Base-by-base conservation (phyloP, 495 filamentous ascomycete species). In the Penicillium crystallinum region DNA sequence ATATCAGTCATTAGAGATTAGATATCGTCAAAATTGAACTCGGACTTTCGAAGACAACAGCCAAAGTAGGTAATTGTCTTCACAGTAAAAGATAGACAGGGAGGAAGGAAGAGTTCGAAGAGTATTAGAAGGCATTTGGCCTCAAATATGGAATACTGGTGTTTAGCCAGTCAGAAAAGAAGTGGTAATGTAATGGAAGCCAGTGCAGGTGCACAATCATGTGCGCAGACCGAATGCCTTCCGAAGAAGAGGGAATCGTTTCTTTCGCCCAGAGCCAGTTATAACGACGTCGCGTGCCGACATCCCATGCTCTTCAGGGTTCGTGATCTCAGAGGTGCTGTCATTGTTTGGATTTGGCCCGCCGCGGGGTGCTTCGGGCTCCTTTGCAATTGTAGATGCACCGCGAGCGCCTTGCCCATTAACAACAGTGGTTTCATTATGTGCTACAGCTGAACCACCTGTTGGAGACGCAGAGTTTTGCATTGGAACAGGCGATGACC, bases 141-240 rank as follows among this genome's bases (percentile, higher is more conserved):
- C 4, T 33, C 17, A 37, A 39, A 37, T n/a, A 49, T 45, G 46
- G 42, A 25, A 46, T n/a, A 29, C 18, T 3, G 40, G 25, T 43
- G 4, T 18, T 9, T n/a, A 10, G 6, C 25, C 25, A 43, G 15
- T 19, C 9, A 11, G 7, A 43, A 39, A 39, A 3, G 1, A 9
- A 22, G 22, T 10, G 6, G 0, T 17, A 15, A 43, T 3, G 23
- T 6, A 7, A 29, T 6, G 40, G 6, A 14, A 18, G 3, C 9
- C 21, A 5, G 33, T 18, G 51, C 34, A 12, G 5, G 15, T 34
- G 23, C 19, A 39, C 23, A 23, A 46, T 75, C 53, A 77, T 40
- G 56, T 51, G 35, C 69, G 65, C 47, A 79, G 56, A 9, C 76
- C 71, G 42, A 81, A 74, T 23, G 75, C 77, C 52, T 74, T 77